Evolutionary conservation across 225 moss, liverwort and hornwort genomes (phyloP), one percentile per base, ranked within the genome.

Genomic region (Neckera pumila): DNA sequence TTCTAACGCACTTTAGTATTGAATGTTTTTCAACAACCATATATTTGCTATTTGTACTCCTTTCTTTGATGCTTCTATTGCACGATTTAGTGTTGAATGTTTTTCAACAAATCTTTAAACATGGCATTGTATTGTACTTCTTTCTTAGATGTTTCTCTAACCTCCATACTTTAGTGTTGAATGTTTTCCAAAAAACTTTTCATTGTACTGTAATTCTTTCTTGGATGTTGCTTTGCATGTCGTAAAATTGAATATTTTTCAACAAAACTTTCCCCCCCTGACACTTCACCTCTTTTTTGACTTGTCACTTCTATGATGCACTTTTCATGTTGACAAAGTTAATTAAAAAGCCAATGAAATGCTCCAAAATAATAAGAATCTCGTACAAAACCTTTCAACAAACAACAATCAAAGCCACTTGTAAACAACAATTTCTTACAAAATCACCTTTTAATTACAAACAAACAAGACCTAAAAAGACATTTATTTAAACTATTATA

Each of bases 51-150:
- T n/a, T n/a, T n/a, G n/a, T n/a, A n/a, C n/a, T 45, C 38, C 7
- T 14, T 25, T 70, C 4, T 70, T 23, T 0, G 2, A 70, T 25
- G 40, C 70, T 14, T 23, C 23, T 26, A 3, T 10, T 3, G 10
- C 0, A 27, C 5, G 3, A 3, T 0, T 73, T 30, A 17, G 3
- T 17, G 0, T 17, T 30, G 5, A 72, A 27, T 8, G 47, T 47
- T 47, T 47, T 47, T 9, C 10, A 45, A 28, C 6, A 28, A 28
- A 73, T 6, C 30, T 75, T 18, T 74, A 3, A 9, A 10, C 40
- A 10, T 10, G 6, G 19, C 13, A 67, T 0, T 21, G 2, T 38
- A 45, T 19, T 23, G 0, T 10, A 38, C 22, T 1, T 23, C 7
- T 69, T 23, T 30, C 10, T 18, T 45, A 0, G 0, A 73, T 18